Conservation (phyloP, 108 stramenopile species). For the Fragilaria crotonensis region DNA sequence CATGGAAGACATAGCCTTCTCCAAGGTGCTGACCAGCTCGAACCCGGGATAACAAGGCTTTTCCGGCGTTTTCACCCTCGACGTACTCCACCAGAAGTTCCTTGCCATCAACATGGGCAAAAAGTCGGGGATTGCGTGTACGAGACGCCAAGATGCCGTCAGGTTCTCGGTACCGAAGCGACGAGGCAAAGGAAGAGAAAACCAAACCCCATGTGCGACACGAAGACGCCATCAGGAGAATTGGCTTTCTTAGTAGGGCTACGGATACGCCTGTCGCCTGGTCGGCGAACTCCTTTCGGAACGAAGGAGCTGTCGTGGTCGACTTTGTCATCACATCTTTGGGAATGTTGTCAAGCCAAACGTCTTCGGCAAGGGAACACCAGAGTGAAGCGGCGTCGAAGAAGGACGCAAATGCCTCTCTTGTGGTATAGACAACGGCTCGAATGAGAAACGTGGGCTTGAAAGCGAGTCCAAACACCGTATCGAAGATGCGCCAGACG, state of each 20-base stretch:
- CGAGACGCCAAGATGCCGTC: slow-evolving; percentile 9
- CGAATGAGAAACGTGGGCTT: slow-evolving; percentile 46
- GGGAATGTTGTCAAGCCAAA: slow-evolving; percentile 5
- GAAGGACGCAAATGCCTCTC: slow-evolving; percentile 27
- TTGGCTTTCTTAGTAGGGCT: background rate
- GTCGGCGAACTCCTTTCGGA: background rate
- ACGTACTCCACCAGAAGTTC: slow-evolving; percentile 58
- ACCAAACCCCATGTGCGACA: background rate
- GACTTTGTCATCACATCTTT: background rate
- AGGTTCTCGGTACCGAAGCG: slow-evolving; percentile 5
- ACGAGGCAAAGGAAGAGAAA: slow-evolving; percentile 5
- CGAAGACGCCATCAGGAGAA: background rate
- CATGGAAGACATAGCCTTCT: slow-evolving; percentile 55
- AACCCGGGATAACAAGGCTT: slow-evolving; percentile 47
- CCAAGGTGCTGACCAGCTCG: slow-evolving; percentile 43
- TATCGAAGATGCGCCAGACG: slow-evolving; percentile 47
- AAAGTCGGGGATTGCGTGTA: slow-evolving; percentile 47
- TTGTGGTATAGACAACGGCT: slow-evolving; percentile 32
- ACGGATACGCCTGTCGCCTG: background rate
- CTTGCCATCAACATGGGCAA: slow-evolving; percentile 44
- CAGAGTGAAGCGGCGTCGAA: slow-evolving; percentile 22
- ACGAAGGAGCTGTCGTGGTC: background rate
- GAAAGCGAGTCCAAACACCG: slow-evolving; percentile 34
- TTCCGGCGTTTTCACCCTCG: slow-evolving; percentile 59
- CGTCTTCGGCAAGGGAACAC: background rate